These are phyloP conservation scores for Alternaria metachromatica DNA, from an alignment of 2,329 filamentous ascomycete genomes.

Conservation along the genomic window DNA sequence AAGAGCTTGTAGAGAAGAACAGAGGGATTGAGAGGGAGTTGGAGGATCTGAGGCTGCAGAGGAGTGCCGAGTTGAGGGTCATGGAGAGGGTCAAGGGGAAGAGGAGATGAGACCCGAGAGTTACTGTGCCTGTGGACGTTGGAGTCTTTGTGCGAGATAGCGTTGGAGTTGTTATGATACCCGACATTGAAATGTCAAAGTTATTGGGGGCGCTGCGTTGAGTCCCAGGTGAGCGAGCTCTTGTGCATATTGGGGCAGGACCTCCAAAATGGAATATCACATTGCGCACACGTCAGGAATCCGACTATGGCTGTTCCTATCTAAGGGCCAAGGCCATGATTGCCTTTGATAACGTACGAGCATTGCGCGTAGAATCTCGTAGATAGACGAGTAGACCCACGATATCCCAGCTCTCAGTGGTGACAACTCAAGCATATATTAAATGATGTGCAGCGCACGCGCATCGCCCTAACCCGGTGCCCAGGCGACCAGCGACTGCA, in stretches of 20 bases:
- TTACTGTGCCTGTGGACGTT: background rate
- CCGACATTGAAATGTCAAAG: constrained; percentile 14
- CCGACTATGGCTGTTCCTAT: background rate
- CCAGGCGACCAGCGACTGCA: background rate
- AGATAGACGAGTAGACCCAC: background rate
- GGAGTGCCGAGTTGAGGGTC: constrained; percentile 54
- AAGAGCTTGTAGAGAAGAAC: constrained; percentile 51
- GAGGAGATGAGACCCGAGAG: constrained; percentile 23
- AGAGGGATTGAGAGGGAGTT: constrained; percentile 53
- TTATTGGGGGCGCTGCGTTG: background rate
- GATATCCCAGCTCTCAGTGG: background rate
- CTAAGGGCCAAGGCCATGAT: background rate
- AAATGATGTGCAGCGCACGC: background rate
- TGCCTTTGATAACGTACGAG: background rate
- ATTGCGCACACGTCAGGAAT: background rate
- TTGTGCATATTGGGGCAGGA: background rate
- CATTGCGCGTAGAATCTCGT: background rate
- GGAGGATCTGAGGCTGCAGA: constrained; percentile 52
- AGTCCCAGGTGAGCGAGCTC: background rate
- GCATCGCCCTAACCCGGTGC: background rate
- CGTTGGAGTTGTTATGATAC: constrained; percentile 7
- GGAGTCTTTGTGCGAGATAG: background rate
- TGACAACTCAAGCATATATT: background rate
- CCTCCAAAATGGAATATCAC: background rate
- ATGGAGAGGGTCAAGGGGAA: constrained; percentile 49